Base-by-base conservation (phyloP, 768 basidiomycete species). In the Rhodocollybia butyracea region DNA sequence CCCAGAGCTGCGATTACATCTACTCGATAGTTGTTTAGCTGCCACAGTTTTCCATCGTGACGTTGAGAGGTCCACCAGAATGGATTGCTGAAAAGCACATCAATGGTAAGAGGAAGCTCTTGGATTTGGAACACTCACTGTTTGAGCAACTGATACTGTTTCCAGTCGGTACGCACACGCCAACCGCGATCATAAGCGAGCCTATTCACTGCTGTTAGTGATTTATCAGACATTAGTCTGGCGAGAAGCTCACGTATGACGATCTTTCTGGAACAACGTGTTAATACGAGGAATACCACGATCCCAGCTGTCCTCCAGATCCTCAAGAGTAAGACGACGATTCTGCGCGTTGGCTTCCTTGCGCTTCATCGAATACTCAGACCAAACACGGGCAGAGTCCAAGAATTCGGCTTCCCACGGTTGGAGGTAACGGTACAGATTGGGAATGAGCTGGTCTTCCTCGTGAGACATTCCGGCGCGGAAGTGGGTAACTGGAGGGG, bases 31-130 rank as follows among this genome's bases (percentile, higher is more conserved):
- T 95, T 95, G 76, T 98, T 98, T 54, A 99, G 74, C 62, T 97
- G 91, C 94, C 94, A 97, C 3, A 98, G 75, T 68, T 98, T 97
- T 46, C 92, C 94, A 61, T 96, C 94, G 59, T 97, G 96, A 5
- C 97, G 85, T 67, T 98, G 95, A 7, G 90, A 94, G 7, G 96
- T 98, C 97, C 97, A 99, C 92, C 92, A 94, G 85, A 98, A 98
- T 1, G 96, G 97, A 66, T 97, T 97, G 68, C 89, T 91, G 60
- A 3, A 55, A 60, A 51, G 61, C 26, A 52, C 54, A 55, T 40
- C 56, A 41, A 7, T 26, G 11, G 59, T 24, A 55, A 51, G 22
- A 21, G 55, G 32, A 32, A 46, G n/a, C 6, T 30, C 15, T 50
- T 3, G 6, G 12, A 50, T 29, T 21, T 46, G 53, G n/a, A 12